Percentiles rank a stretch among this genome's conserved stretches.
Evolutionary conservation across 768 basidiomycete genomes (phyloP).

Genomic region (Lactifluus pinguis): DNA sequence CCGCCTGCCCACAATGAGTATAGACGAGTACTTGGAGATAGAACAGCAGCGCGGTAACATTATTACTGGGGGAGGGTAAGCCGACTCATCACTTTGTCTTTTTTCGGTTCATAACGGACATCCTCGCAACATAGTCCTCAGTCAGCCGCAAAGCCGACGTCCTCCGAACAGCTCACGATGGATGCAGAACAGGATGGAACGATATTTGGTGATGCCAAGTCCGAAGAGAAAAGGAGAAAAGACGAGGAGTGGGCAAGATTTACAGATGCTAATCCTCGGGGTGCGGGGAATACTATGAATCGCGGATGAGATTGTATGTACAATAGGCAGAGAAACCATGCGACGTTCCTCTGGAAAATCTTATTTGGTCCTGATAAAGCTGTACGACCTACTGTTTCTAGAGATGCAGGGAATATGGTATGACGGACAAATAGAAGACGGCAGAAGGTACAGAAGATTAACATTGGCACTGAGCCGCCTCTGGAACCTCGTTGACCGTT

Average conservation of each 20-base stretch:
- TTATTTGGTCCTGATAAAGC: neutral
- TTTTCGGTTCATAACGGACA: neutral
- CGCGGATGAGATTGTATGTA: constrained; percentile 46
- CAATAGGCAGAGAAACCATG: constrained; percentile 6
- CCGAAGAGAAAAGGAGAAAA: constrained; percentile 69
- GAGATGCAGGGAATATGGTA: constrained; percentile 9
- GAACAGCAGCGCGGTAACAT: constrained; percentile 81
- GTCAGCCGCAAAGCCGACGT: constrained; percentile 47
- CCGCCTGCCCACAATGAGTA: constrained; percentile 86
- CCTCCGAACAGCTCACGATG: constrained; percentile 66
- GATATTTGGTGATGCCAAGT: constrained; percentile 50
- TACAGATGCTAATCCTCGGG: constrained; percentile 77
- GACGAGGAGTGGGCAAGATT: constrained; percentile 90
- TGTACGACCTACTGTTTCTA: constrained; percentile 5
- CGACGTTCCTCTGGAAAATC: neutral
- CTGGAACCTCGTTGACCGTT: constrained; percentile 58
- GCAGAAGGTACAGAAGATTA: constrained; percentile 33
- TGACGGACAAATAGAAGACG: constrained; percentile 16
- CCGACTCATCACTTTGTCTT: neutral
- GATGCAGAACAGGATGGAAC: constrained; percentile 86
- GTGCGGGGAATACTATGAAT: constrained; percentile 97
- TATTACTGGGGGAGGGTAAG: constrained; percentile 81
- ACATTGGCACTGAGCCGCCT: constrained; percentile 82
- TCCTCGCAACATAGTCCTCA: constrained; percentile 8
- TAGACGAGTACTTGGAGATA: constrained; percentile 89